Percentiles rank a stretch among this genome's conserved stretches.
phyloP scores from a whole-genome alignment of 2,329 filamentous ascomycete species.

The Coleophoma crateriformis region DNA sequence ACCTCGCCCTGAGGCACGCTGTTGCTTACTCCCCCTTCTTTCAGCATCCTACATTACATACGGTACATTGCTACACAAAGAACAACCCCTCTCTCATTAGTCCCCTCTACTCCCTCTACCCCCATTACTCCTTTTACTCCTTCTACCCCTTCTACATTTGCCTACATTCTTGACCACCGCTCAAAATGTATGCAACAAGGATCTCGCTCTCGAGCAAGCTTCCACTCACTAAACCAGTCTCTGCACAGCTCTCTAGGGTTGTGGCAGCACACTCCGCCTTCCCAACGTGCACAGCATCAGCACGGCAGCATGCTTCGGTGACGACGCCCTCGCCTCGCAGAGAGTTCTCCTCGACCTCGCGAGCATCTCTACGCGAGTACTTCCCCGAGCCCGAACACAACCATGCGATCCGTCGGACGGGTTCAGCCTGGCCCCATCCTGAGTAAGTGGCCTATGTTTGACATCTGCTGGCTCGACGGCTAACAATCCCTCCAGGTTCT shows the following conservation, averaged over 20 bases:
- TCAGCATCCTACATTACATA: background rate
- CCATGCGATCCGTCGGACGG: slow-evolving; percentile 49
- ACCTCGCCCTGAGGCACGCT: background rate
- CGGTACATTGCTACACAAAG: background rate
- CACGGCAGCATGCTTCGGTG: background rate
- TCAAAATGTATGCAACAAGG: slow-evolving; percentile 21
- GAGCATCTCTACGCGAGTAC: slow-evolving; percentile 19
- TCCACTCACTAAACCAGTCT: slow-evolving; percentile 17
- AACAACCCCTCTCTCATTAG: background rate
- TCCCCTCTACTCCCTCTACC: background rate
- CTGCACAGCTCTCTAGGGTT: slow-evolving; percentile 19
- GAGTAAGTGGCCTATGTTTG: slow-evolving; percentile 10
- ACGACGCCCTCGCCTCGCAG: slow-evolving; percentile 5
- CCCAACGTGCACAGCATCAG: slow-evolving; percentile 1
- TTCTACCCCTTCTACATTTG: background rate
- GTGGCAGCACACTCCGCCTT: slow-evolving; percentile 10
- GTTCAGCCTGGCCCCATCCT: slow-evolving; percentile 55
- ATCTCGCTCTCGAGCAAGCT: slow-evolving; percentile 13
- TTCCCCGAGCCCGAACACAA: slow-evolving; percentile 25
- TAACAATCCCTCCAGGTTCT: slow-evolving; percentile 47
- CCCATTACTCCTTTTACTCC: background rate
- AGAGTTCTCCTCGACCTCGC: slow-evolving; percentile 21
- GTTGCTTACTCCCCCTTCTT: background rate
- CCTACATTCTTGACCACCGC: background rate
- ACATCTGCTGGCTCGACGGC: too few relatives aligned